Evolutionary conservation across 2,329 filamentous ascomycete species (phyloP).

Genomic region (Dactylellina leptospora): DNA sequence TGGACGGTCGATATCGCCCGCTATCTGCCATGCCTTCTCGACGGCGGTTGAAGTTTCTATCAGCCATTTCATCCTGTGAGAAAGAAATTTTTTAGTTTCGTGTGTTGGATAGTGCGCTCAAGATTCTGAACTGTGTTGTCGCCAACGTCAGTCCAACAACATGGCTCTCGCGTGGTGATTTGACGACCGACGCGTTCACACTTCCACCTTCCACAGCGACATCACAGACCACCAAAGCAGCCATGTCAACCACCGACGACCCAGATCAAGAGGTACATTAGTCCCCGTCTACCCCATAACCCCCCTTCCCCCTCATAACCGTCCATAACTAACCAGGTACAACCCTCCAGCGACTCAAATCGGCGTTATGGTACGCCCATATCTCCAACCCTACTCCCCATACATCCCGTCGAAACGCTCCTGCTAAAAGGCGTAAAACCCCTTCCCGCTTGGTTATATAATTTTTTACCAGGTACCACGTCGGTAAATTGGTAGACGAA

Average conservation of each 20-base stretch:
- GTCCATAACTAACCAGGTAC: too few relatives aligned
- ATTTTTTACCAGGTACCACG: constrained; percentile 85
- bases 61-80: not conserved
- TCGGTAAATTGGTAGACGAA: constrained; percentile 88
- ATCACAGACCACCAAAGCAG: not conserved
- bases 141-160: constrained; percentile 16
- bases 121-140: constrained; percentile 3
- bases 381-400: not conserved
- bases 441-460: too few relatives aligned
- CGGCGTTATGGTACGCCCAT: constrained; percentile 47
- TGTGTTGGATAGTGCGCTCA: constrained; percentile 23
- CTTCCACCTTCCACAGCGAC: not conserved
- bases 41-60: not conserved
- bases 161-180: not conserved
- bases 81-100: not conserved
- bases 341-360: constrained; percentile 51
- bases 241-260: constrained; percentile 38
- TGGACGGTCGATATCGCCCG: not conserved
- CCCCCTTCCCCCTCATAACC: too few relatives aligned
- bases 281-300: not conserved
- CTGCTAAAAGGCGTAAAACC: constrained; percentile 65
- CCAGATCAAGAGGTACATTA: constrained; percentile 46
- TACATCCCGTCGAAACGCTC: constrained; percentile 3
- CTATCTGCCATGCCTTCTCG: not conserved
- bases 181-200: constrained; percentile 8